Base-by-base conservation (phyloP, 495 filamentous ascomycete genomes). In the Penicillium canescens region DNA sequence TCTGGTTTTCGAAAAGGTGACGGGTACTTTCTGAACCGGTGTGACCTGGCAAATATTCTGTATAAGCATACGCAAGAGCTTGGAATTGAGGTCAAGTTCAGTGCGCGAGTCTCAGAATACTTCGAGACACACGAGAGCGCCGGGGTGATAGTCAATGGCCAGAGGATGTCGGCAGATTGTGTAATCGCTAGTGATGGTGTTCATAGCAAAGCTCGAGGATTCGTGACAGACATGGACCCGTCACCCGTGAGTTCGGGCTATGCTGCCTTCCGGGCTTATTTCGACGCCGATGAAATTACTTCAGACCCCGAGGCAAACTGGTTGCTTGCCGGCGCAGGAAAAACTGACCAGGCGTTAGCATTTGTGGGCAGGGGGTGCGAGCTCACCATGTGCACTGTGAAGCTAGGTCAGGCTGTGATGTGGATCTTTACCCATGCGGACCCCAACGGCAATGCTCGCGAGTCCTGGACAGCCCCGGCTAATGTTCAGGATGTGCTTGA, bases 171-270 rank as follows among this genome's bases (percentile, higher is more conserved):
- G 21, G 59, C 45, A 3, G 55, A 62, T 24, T 53, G 55, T 31
- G 59, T 62, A 6, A 45, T 59, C 2, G 73, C 76, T 37, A 79
- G 85, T 57, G 84, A 83, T 28, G 56, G 56, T n/a, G 35, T 53
- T 11, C 50, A 54, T 39, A 54, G 50, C 45, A 49, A 50, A 54
- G 44, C 21, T 62, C 80, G 31, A 42, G 16, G 11, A 4, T 23
- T 41, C 3, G 46, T 61, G 74, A 82, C 28, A 81, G 80, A 4
- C 9, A 39, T 33, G 20, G 33, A 28, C 6, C 14, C 16, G 13
- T 5, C 24, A 3, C 50, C 35, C 13, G 23, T 14, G 9, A 38
- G 46, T 13, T 48, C 38, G 9, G 45, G 50, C 4, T 24, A 11
- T 46, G 50, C 31, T 5, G 35, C 40, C 9, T 59, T 36, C 35